These are phyloP conservation scores for Leccinum broughii DNA, from an alignment of 768 basidiomycete genomes.

Conservation along the genomic window DNA sequence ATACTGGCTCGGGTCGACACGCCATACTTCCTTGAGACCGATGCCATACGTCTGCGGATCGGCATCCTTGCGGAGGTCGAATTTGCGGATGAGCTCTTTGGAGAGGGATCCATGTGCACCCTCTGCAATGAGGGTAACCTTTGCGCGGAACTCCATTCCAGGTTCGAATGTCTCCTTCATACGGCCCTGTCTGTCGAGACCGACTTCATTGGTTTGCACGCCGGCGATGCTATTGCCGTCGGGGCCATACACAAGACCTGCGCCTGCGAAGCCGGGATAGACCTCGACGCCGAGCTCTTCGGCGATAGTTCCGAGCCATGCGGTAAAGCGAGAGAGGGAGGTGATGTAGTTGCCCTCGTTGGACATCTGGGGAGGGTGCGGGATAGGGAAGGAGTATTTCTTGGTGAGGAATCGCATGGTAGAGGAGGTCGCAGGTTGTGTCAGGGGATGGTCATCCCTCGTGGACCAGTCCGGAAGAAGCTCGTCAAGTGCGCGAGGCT, in stretches of 20 bases:
- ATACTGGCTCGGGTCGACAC: conserved; percentile 64
- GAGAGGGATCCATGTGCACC: conserved; percentile 92
- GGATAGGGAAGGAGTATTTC: conserved; percentile 71
- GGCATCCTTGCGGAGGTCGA: conserved; percentile 61
- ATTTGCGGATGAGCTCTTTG: conserved; percentile 74
- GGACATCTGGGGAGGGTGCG: conserved; percentile 96
- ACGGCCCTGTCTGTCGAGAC: conserved; percentile 71
- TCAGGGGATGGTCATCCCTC: conserved; percentile 70
- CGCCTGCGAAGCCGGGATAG: conserved; percentile 96
- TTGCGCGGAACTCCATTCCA: conserved; percentile 93
- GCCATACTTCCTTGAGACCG: conserved; percentile 98
- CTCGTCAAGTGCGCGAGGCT: conserved; percentile 88
- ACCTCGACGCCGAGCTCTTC: conserved; percentile 90
- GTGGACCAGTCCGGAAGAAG: conserved; percentile 84
- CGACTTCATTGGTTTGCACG: conserved; percentile 92
- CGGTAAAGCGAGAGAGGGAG: conserved; percentile 84
- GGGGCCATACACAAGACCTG: conserved; percentile 70
- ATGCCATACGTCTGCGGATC: conserved; percentile 96
- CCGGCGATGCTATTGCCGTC: conserved; percentile 50
- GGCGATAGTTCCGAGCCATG: conserved; percentile 87
- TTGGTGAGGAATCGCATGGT: conserved; percentile 85
- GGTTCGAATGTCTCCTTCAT: conserved; percentile 91
- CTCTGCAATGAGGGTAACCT: conserved; percentile 90
- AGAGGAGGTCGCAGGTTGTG: conserved; percentile 73
- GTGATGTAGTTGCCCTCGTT: conserved; percentile 93